Conservation (phyloP, 78 protist species). For the Pigoraptor vietnamica region DNA sequence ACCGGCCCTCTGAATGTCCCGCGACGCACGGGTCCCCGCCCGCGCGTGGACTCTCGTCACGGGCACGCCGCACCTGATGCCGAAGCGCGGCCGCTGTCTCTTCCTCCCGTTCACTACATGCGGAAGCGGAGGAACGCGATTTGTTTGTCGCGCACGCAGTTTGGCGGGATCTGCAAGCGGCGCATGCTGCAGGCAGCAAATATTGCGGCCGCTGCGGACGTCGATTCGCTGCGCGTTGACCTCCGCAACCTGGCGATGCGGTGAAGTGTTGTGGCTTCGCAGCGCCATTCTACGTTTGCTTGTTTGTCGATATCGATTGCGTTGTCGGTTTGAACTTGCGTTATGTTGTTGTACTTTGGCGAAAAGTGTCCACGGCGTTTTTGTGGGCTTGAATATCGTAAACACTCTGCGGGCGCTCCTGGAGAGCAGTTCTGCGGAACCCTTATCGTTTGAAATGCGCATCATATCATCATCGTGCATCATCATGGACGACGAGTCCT, state of each 20-base stretch:
- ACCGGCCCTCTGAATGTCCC: neutral
- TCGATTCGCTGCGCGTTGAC: neutral
- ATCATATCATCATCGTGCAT: no score
- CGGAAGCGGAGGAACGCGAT: neutral
- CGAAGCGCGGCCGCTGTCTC: neutral
- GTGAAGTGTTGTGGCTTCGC: no score
- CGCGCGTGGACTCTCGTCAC: neutral
- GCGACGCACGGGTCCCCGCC: neutral
- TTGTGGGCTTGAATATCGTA: no score
- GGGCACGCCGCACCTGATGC: neutral
- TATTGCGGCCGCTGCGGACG: neutral
- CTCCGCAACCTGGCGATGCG: neutral
- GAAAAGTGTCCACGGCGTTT: no score
- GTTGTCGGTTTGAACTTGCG: no score
- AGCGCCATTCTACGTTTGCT: no score
- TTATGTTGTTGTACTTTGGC: no score
- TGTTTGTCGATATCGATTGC: no score
- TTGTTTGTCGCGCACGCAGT: neutral
- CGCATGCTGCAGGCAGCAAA: neutral
- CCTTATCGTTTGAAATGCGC: no score
- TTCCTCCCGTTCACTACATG: neutral
- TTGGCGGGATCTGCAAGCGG: neutral
- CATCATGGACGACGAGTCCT: no score
- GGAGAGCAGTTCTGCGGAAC: no score
- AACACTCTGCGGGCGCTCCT: no score